Conservation (phyloP, 129 eudicot species). For the Glebionis coronaria region DNA sequence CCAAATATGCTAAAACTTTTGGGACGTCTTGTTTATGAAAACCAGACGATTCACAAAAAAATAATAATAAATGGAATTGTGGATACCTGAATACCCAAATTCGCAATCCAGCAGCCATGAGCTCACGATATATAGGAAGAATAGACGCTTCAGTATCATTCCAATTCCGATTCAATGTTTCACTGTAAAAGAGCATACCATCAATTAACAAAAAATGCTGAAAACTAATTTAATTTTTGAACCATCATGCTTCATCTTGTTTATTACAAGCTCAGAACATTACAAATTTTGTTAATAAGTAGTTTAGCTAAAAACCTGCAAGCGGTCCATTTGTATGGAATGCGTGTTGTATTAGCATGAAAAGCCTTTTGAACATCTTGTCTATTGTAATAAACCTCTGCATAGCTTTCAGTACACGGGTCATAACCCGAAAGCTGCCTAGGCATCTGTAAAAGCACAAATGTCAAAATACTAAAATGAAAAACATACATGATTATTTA, state of each 20-base stretch:
- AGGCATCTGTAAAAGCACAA: slow-evolving; percentile 32
- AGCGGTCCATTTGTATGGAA: slow-evolving; percentile 93
- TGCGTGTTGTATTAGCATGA: slow-evolving; percentile 76
- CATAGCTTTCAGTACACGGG: slow-evolving; percentile 93
- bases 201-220: not conserved
- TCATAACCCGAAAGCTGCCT: slow-evolving; percentile 74
- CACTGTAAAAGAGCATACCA: slow-evolving; percentile 37
- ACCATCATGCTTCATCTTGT: too few species aligned
- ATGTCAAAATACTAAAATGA: not conserved
- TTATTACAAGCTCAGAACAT: not conserved
- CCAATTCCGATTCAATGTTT: slow-evolving; percentile 89
- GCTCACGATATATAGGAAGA: slow-evolving; percentile 82
- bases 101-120: slow-evolving; percentile 70
- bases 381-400: slow-evolving; percentile 86
- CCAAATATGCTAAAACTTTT: not conserved
- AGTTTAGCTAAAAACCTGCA: slow-evolving; percentile 59
- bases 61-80: not conserved
- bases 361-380: slow-evolving; percentile 92
- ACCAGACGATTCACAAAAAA: not conserved
- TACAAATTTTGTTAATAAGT: not conserved
- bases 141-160: slow-evolving; percentile 83
- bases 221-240: not conserved
- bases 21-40: not conserved
- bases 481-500: not conserved
- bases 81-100: slow-evolving; percentile 93